A percentile compares a stretch with the other conserved stretches of the same genome.
These are phyloP conservation scores for Boletus sensibilis DNA, from an alignment of 768 basidiomycete species.

Conservation along the genomic window DNA sequence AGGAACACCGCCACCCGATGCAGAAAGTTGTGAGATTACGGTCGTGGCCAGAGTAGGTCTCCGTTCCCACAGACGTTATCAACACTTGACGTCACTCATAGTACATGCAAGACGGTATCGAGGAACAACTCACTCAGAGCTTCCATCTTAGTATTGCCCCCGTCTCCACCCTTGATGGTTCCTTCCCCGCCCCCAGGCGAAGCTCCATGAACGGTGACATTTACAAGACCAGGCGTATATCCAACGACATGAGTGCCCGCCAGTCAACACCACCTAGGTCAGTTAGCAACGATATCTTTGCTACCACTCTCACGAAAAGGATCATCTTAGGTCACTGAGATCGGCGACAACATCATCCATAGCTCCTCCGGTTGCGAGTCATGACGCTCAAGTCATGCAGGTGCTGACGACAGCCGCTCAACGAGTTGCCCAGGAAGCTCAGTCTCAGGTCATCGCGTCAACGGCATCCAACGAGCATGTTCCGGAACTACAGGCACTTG, in stretches of 20 bases:
- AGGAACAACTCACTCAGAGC: conserved; percentile 63
- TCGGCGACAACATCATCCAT: conserved; percentile 32
- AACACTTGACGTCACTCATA: conserved; percentile 14
- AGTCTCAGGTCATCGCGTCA: conserved; percentile 61
- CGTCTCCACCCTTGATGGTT: conserved; percentile 47
- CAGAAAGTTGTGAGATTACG: conserved; percentile 72
- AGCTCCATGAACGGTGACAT: conserved; percentile 47
- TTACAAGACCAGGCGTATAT: conserved; percentile 41
- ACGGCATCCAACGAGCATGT: conserved; percentile 45
- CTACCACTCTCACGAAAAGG: conserved; percentile 5
- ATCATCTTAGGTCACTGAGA: conserved; percentile 29
- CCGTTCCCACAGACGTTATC: conserved; percentile 1
- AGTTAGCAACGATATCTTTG: conserved; percentile 1
- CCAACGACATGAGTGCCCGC: conserved; percentile 38
- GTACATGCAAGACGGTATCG: conserved; percentile 71
- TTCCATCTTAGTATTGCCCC: conserved; percentile 76
- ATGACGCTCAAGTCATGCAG: conserved; percentile 72
- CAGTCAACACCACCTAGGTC: conserved; percentile 34
- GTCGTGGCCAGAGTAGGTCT: conserved; percentile 69
- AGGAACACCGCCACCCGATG: conserved; percentile 76
- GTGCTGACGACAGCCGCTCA: conserved; percentile 76
- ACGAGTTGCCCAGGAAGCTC: conserved; percentile 72
- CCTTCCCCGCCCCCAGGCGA: conserved; percentile 44
- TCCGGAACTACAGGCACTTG: conserved; percentile 62
- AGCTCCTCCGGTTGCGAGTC: conserved; percentile 37